Conservation (phyloP, 2,329 filamentous ascomycete species). For the Exophiala alcalophila region DNA sequence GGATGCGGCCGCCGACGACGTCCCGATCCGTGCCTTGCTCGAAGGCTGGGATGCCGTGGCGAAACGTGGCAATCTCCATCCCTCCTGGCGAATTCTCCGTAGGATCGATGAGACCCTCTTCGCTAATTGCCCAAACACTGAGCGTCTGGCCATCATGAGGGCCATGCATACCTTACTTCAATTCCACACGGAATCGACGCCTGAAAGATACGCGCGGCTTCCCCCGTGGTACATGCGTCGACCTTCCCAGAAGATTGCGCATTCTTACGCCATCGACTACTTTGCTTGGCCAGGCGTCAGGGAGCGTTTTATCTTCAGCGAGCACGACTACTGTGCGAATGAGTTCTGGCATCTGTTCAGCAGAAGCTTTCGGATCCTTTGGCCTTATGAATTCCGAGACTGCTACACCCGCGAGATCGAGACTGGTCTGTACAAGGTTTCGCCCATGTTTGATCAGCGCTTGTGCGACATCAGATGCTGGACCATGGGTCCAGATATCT, state of each 20-base stretch:
- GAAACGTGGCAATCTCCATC: conserved; percentile 24
- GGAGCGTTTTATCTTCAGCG: conserved; percentile 28
- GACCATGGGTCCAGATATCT: conserved; percentile 28
- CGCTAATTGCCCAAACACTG: conserved; percentile 16
- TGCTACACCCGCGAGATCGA: conserved; percentile 27
- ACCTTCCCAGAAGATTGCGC: conserved; percentile 25
- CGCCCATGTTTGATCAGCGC: conserved; percentile 26
- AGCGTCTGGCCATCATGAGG: conserved; percentile 27
- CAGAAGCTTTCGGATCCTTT: conserved; percentile 21
- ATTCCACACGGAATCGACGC: conserved; percentile 25
- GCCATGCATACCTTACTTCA: conserved; percentile 28
- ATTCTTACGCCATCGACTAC: conserved; percentile 29
- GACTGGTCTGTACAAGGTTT: conserved; percentile 28
- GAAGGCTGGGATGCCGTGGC: conserved; percentile 30
- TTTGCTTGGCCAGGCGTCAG: conserved; percentile 30
- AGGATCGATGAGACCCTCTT: conserved; percentile 28
- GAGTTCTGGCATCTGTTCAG: conserved; percentile 27
- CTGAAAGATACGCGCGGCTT: conserved; percentile 21
- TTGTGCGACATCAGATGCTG: conserved; percentile 27
- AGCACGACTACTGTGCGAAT: conserved; percentile 29
- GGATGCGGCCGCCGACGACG: conserved; percentile 22
- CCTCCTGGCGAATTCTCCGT: conserved; percentile 27
- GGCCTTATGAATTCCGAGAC: conserved; percentile 30
- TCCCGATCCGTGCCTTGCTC: conserved; percentile 25
- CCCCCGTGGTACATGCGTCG: conserved; percentile 28